Conservation (phyloP, 1,284 basidiomycete species). For the Meira nashicola region DNA sequence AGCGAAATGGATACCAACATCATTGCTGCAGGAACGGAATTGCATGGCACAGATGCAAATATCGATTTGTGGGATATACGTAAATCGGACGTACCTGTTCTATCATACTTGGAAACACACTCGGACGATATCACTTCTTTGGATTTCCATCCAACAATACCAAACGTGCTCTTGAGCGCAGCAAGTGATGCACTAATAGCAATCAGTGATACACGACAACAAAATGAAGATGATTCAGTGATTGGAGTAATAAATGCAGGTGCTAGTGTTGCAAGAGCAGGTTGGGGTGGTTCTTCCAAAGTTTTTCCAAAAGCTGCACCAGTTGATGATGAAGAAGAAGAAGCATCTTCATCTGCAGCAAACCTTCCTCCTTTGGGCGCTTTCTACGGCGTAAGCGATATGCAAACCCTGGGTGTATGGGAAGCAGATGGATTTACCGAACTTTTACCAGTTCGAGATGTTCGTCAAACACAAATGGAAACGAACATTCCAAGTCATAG, state of each 20-base stretch:
- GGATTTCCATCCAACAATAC: slow-evolving; percentile 27
- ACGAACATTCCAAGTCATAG: not conserved
- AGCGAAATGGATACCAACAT: slow-evolving; percentile 14
- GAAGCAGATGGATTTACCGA: slow-evolving; percentile 38
- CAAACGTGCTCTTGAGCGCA: slow-evolving; percentile 36
- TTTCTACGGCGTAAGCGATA: slow-evolving; percentile 46
- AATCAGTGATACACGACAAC: slow-evolving; percentile 33
- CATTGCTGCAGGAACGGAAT: slow-evolving; percentile 44
- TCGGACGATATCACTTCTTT: slow-evolving; percentile 48
- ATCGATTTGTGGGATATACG: slow-evolving; percentile 47
- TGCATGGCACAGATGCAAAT: slow-evolving; percentile 37
- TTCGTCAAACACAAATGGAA: not conserved
- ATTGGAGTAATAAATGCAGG: slow-evolving; percentile 45
- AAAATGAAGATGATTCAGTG: slow-evolving; percentile 50
- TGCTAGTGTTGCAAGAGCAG: slow-evolving; percentile 38
- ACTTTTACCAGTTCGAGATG: slow-evolving; percentile 16
- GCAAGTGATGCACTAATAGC: slow-evolving; percentile 46
- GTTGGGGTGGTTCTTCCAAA: slow-evolving; percentile 25
- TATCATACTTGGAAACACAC: slow-evolving; percentile 47
- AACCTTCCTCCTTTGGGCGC: slow-evolving; percentile 23
- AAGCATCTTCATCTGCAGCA: not conserved
- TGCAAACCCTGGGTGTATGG: slow-evolving; percentile 48
- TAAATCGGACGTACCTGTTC: slow-evolving; percentile 18
- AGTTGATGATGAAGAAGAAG: slow-evolving; percentile 2
- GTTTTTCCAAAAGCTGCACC: not conserved